A percentile compares a stretch with the other conserved stretches of the same genome.
phyloP scores from a whole-genome alignment of 371 early-diverging fungal genomes.

The Choanephora cucurbitarum region DNA sequence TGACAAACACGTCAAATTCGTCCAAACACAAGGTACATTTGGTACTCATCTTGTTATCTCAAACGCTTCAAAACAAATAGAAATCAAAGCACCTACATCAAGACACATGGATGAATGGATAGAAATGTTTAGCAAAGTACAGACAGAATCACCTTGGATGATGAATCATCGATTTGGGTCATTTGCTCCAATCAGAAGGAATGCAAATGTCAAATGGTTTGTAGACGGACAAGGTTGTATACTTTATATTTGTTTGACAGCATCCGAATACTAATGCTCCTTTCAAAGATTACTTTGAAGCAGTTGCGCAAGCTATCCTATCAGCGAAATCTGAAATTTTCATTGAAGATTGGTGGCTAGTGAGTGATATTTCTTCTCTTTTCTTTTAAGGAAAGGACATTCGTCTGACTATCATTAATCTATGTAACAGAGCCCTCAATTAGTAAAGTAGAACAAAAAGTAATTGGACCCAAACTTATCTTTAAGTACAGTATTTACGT shows the following conservation, averaged over 20 bases:
- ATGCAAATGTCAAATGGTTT: constrained; percentile 72
- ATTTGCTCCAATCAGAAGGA: constrained; percentile 77
- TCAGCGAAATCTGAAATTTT: constrained; percentile 77
- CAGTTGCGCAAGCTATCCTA: constrained; percentile 75
- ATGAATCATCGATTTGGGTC: constrained; percentile 68
- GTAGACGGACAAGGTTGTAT: constrained; percentile 70
- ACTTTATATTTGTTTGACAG: neutral
- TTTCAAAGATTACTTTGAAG: constrained; percentile 70
- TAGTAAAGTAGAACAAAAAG: constrained; percentile 39
- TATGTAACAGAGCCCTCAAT: constrained; percentile 58
- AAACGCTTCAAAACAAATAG: constrained; percentile 60
- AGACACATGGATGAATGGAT: constrained; percentile 66
- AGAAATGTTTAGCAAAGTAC: constrained; percentile 53
- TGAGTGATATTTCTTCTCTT: too few relatives aligned
- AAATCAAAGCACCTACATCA: constrained; percentile 67
- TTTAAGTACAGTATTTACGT: constrained; percentile 63
- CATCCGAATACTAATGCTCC: too few relatives aligned
- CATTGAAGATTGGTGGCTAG: constrained; percentile 90
- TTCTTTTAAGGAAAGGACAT: neutral
- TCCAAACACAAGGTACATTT: constrained; percentile 13
- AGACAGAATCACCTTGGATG: constrained; percentile 69
- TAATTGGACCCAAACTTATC: neutral
- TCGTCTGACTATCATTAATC: neutral
- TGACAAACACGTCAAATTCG: constrained; percentile 62
- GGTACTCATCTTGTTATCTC: constrained; percentile 38